Evolutionary conservation across 768 basidiomycete genomes (phyloP).

Genomic region (Sarcomyxa edulis): DNA sequence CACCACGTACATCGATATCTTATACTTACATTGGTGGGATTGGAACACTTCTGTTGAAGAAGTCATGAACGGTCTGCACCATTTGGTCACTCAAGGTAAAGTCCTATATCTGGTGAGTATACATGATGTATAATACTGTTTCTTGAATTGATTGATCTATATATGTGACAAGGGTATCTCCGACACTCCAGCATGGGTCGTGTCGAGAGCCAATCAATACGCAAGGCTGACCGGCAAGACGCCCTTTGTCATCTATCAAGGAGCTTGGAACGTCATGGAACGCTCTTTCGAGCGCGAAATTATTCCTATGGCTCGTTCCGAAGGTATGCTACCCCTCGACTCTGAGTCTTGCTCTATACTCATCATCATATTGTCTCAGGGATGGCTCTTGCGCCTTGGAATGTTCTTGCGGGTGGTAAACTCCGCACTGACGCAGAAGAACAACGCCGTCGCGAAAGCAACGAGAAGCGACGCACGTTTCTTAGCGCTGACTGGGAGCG

Average conservation of each 20-base stretch:
- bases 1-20: constrained; percentile 41
- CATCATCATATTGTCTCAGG: no score
- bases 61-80: constrained; percentile 50
- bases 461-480: constrained; percentile 37
- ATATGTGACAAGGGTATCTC: constrained; percentile 28
- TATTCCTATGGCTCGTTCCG: constrained; percentile 37
- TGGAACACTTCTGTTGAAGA: constrained; percentile 48
- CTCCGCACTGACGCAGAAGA: constrained; percentile 50
- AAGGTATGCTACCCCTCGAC: no score
- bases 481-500: constrained; percentile 36
- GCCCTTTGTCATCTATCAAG: constrained; percentile 53
- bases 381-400: constrained; percentile 30
- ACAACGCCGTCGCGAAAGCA: constrained; percentile 16
- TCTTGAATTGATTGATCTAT: neutral
- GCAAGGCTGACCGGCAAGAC: constrained; percentile 41
- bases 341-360: no score
- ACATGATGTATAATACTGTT: no score
- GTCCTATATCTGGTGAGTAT: constrained; percentile 37
- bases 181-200: constrained; percentile 45
- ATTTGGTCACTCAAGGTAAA: constrained; percentile 45
- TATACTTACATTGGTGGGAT: constrained; percentile 50
- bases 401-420: constrained; percentile 33
- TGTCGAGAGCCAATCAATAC: constrained; percentile 43
- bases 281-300: constrained; percentile 52
- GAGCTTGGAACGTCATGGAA: constrained; percentile 36